Conservation (phyloP, 371 early-diverging fungal genomes). For the Saksenaea vasiformis region DNA sequence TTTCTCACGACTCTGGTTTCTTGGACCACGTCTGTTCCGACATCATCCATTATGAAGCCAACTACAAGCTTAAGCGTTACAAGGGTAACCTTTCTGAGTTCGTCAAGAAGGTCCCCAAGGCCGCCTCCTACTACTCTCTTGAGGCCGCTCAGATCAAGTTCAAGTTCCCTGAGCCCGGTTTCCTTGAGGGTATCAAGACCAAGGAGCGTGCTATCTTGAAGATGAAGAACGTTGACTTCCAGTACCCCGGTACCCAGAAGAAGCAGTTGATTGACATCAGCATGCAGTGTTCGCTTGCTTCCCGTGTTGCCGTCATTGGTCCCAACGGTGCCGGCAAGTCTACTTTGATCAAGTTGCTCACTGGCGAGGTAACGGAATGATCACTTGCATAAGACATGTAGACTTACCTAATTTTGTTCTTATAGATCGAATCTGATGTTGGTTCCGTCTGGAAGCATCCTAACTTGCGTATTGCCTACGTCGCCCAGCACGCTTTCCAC, state of each 20-base stretch:
- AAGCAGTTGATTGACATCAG: conserved; percentile 57
- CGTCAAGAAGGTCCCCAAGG: conserved; percentile 77
- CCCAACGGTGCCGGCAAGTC: conserved; percentile 76
- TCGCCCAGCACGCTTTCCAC: conserved; percentile 83
- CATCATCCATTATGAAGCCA: conserved; percentile 77
- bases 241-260: conserved; percentile 64
- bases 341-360: conserved; percentile 80
- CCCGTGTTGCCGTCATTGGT: conserved; percentile 74
- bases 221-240: conserved; percentile 65
- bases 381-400: not conserved
- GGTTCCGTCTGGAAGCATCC: conserved; percentile 58
- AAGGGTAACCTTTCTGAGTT: conserved; percentile 84
- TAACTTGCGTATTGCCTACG: conserved; percentile 73
- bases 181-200: conserved; percentile 74
- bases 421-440: conserved; percentile 30
- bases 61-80: conserved; percentile 76
- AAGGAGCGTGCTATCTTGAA: conserved; percentile 70
- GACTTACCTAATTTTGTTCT: not conserved
- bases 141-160: conserved; percentile 58
- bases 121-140: conserved; percentile 74
- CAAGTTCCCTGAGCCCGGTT: conserved; percentile 72
- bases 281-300: conserved; percentile 64
- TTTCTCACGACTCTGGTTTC: conserved; percentile 90
- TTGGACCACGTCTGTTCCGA: conserved; percentile 83
- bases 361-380: conserved; percentile 49